Conservation (phyloP, 2,329 filamentous ascomycete species). For the Aspergillus chevalieri region DNA sequence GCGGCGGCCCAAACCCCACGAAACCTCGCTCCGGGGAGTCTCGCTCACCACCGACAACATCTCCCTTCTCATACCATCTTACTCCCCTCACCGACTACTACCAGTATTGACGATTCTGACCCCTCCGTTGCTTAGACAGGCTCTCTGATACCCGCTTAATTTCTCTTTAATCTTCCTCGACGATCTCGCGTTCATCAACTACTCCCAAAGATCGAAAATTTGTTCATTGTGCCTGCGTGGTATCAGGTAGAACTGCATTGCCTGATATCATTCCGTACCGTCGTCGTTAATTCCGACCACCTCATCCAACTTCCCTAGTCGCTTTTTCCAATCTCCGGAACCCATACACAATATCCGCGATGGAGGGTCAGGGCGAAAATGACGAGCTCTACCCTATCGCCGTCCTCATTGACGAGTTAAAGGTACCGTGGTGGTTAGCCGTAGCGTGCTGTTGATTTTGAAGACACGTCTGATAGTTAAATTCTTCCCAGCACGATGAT, state of each 20-base stretch:
- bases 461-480: constrained; percentile 10
- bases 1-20: constrained; percentile 35
- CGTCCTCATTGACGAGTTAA: constrained; percentile 98
- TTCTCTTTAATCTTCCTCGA: constrained; percentile 1
- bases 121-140: neutral
- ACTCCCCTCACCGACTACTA: constrained; percentile 7
- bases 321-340: constrained; percentile 16
- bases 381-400: constrained; percentile 99
- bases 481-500: constrained; percentile 75
- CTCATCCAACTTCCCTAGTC: constrained; percentile 20
- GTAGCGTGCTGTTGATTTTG: neutral
- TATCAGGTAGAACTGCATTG: constrained; percentile 18
- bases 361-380: constrained; percentile 87
- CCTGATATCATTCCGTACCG: constrained; percentile 27
- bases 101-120: neutral
- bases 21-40: constrained; percentile 28
- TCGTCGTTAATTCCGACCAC: constrained; percentile 25
- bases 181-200: constrained; percentile 12
- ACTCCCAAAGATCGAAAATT: constrained; percentile 7
- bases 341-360: constrained; percentile 47
- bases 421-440: constrained; percentile 55
- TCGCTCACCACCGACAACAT: constrained; percentile 11
- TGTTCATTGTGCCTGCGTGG: constrained; percentile 19
- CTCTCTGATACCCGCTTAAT: neutral
- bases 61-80: constrained; percentile 21